Evolutionary conservation across 2,329 filamentous ascomycete genomes (phyloP).

Genomic region (Neophaeococcomyces aloes): DNA sequence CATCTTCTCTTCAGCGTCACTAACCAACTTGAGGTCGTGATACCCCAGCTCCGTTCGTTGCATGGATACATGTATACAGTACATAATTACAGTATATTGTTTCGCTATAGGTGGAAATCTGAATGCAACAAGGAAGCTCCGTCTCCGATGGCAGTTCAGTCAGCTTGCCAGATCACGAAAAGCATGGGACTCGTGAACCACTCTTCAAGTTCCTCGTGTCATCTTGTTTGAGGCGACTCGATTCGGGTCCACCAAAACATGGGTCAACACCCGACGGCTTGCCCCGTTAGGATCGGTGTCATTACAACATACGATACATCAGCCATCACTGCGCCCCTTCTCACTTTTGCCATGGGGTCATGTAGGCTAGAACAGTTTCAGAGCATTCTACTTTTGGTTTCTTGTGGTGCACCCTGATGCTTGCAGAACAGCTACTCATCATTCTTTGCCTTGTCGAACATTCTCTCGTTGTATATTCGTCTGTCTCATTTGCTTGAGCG

Average conservation of each 20-base stretch:
- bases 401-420: background rate
- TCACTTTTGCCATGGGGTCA: slow-evolving; percentile 1
- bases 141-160: background rate
- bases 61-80: too few relatives aligned
- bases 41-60: too few relatives aligned
- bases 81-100: too few relatives aligned
- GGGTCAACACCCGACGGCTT: background rate
- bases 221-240: slow-evolving; percentile 7
- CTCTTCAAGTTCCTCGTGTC: background rate
- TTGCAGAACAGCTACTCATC: background rate
- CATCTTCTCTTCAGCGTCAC: too few relatives aligned
- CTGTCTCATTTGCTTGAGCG: background rate
- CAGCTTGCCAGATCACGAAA: background rate
- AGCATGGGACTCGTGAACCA: background rate
- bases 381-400: background rate
- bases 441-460: slow-evolving; percentile 2
- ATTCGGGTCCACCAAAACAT: slow-evolving; percentile 6
- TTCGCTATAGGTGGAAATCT: too few relatives aligned
- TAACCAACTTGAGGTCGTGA: too few relatives aligned
- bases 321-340: slow-evolving; percentile 6
- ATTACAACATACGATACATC: slow-evolving; percentile 2
- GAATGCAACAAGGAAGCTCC: too few relatives aligned
- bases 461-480: slow-evolving; percentile 1
- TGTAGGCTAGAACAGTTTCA: background rate
- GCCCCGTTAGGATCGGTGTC: background rate